A percentile compares a stretch with the other conserved stretches of the same genome.
Conservation (phyloP, 345 rosid species). For the Lumnitzera racemosa region DNA sequence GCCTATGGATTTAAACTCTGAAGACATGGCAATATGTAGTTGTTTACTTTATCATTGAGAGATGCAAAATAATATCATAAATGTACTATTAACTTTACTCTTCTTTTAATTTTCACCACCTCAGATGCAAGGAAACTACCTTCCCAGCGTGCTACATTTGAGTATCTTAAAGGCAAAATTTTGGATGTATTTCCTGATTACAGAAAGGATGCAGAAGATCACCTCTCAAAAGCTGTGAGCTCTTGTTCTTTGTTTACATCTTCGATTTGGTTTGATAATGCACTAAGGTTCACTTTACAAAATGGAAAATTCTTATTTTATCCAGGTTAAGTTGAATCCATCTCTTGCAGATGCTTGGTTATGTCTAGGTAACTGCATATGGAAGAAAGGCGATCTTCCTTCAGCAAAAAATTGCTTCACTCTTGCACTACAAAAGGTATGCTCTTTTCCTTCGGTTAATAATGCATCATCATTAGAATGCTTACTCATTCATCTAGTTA, state of each 20-base stretch:
- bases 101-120: no score
- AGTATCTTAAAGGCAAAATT: constrained; percentile 55
- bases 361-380: constrained; percentile 61
- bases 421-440: constrained; percentile 67
- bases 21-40: no score
- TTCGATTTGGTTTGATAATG: constrained; percentile 9
- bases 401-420: constrained; percentile 61
- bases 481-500: background rate
- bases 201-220: constrained; percentile 73
- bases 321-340: constrained; percentile 71
- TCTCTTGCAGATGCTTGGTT: constrained; percentile 76
- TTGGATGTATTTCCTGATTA: constrained; percentile 65
- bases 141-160: constrained; percentile 41
- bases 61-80: no score
- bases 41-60: no score
- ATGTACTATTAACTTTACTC: no score
- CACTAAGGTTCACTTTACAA: constrained; percentile 6
- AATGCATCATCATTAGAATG: background rate
- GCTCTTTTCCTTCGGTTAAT: background rate
- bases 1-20: no score
- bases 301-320: constrained; percentile 13
- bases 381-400: constrained; percentile 75
- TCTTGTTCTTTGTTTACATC: background rate
- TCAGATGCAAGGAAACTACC: constrained; percentile 44
- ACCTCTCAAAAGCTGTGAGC: constrained; percentile 65